A percentile compares a stretch with the other conserved stretches of the same genome.
Evolutionary conservation across 2,329 filamentous ascomycete genomes (phyloP).

Genomic region (Sporothrix luriei): DNA sequence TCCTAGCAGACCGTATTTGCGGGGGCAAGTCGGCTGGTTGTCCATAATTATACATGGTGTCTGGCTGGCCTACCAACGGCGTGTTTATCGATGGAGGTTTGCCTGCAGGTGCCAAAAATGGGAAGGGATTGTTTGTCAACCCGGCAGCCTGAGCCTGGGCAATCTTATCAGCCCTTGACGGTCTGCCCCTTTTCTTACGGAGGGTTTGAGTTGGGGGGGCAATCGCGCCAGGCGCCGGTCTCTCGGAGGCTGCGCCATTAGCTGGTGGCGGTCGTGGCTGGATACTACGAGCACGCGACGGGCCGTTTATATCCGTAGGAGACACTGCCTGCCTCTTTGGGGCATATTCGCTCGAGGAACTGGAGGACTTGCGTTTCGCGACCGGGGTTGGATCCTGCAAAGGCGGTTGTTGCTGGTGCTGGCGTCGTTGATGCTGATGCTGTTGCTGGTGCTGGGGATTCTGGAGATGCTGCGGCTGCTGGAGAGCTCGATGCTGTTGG

Average conservation of each 20-base stretch:
- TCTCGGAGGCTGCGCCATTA: background rate
- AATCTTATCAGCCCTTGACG: constrained; percentile 43
- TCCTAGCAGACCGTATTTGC: background rate
- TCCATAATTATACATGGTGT: background rate
- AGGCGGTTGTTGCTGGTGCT: constrained; percentile 13
- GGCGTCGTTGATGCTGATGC: background rate
- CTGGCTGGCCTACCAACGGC: background rate
- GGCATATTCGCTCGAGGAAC: constrained; percentile 41
- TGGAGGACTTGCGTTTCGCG: constrained; percentile 42
- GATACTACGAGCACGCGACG: constrained; percentile 37
- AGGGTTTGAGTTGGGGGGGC: constrained; percentile 32
- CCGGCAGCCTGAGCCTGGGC: constrained; percentile 39
- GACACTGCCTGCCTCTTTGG: constrained; percentile 41
- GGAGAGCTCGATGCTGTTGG: constrained; percentile 35
- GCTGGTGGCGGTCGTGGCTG: constrained; percentile 39
- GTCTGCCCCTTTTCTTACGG: constrained; percentile 41
- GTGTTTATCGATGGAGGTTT: background rate
- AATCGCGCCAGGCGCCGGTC: background rate
- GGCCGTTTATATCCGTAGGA: constrained; percentile 34
- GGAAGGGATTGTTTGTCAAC: background rate
- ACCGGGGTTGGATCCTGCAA: background rate
- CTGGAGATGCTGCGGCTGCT: constrained; percentile 1
- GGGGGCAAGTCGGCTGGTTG: background rate
- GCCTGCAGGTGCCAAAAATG: constrained; percentile 32
- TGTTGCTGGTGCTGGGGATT: background rate